Percentiles rank a stretch among this genome's conserved stretches.
These are phyloP conservation scores for Ogataea ramenticola DNA, from an alignment of 805 yeast genomes.

Conservation along the genomic window DNA sequence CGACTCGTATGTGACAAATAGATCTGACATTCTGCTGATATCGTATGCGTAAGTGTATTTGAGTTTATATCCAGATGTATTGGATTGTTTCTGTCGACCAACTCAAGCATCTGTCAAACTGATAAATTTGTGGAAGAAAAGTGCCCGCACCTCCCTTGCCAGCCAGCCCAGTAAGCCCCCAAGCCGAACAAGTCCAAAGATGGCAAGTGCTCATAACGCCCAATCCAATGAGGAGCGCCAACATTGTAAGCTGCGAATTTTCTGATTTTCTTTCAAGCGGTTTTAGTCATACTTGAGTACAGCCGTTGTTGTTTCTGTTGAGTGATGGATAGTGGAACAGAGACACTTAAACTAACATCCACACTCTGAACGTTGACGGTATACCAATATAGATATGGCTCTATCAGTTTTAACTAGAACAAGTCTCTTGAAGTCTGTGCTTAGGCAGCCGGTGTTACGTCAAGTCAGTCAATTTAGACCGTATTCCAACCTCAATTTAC, in stretches of 20 bases:
- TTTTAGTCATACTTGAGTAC: no score
- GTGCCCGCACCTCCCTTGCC: no score
- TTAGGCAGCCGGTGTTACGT: background rate
- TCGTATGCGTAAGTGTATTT: background rate
- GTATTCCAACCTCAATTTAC: background rate
- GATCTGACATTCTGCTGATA: constrained; percentile 31
- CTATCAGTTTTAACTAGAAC: background rate
- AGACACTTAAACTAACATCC: no score
- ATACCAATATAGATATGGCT: background rate
- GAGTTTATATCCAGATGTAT: no score
- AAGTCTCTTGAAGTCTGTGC: background rate
- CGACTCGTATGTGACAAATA: constrained; percentile 57
- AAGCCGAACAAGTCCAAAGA: background rate
- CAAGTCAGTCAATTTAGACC: background rate
- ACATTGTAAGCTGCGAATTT: background rate
- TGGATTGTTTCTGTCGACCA: background rate
- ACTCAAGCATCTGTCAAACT: no score
- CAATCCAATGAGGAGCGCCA: background rate
- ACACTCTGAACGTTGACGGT: no score
- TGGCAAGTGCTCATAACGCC: background rate
- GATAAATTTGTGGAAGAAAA: no score
- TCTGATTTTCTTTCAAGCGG: background rate
- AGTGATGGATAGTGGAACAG: no score
- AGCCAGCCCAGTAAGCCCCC: no score
- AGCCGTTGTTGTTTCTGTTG: background rate